These are phyloP conservation scores for Fusarium nanum DNA, from an alignment of 2,329 filamentous ascomycete genomes.

Conservation along the genomic window DNA sequence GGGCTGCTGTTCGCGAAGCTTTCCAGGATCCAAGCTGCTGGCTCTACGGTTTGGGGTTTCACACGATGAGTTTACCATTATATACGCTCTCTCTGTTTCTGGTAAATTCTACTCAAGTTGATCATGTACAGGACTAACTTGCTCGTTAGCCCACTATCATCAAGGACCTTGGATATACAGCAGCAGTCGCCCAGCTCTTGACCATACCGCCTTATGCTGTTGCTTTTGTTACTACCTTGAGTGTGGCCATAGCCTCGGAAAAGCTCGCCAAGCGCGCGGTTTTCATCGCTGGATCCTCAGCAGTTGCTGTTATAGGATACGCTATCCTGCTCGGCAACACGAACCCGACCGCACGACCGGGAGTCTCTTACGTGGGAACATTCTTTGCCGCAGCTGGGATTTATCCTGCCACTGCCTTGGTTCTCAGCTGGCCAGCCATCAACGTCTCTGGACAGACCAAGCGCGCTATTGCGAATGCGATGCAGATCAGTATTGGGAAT, in stretches of 20 bases:
- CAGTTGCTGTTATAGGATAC: conserved; percentile 71
- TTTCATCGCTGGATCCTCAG: conserved; percentile 70
- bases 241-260: conserved; percentile 70
- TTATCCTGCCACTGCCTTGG: conserved; percentile 72
- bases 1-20: conserved; percentile 72
- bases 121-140: rapidly evolving
- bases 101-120: conserved; percentile 47
- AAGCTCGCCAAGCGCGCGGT: conserved; percentile 66
- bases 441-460: conserved; percentile 79
- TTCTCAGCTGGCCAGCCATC: conserved; percentile 76
- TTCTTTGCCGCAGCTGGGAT: conserved; percentile 75
- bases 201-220: conserved; percentile 74
- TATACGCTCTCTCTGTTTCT: conserved; percentile 68
- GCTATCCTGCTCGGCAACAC: conserved; percentile 67
- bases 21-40: conserved; percentile 76
- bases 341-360: conserved; percentile 59
- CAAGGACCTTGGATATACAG: conserved; percentile 63
- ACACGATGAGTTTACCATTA: conserved; percentile 75
- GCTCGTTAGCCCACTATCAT: conserved; percentile 63
- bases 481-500: conserved; percentile 80
- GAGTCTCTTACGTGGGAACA: conserved; percentile 69
- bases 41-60: conserved; percentile 78
- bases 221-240: conserved; percentile 69
- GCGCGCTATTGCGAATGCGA: conserved; percentile 73
- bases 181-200: conserved; percentile 66